phyloP scores from a whole-genome alignment of 116 monocot species.

The Papilionanthe hybrid region DNA sequence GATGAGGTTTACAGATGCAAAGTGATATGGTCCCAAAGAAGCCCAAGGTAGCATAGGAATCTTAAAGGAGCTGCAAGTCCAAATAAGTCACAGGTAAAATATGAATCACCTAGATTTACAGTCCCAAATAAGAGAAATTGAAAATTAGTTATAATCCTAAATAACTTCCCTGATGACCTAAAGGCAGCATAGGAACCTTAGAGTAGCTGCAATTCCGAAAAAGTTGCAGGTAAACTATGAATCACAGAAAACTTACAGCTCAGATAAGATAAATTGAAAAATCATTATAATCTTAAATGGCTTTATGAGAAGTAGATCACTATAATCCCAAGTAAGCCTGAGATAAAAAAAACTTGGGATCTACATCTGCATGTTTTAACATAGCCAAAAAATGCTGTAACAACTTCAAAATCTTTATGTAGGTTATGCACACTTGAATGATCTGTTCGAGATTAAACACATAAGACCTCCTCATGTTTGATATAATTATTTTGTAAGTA shows the following conservation, averaged over 20 bases:
- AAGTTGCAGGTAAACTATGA: neutral
- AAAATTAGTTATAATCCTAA: neutral
- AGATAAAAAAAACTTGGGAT: neutral
- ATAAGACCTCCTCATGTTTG: neutral
- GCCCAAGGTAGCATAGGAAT: neutral
- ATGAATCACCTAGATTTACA: neutral
- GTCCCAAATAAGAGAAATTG: neutral
- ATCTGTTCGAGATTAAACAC: neutral
- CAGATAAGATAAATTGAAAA: neutral
- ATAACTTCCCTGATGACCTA: neutral
- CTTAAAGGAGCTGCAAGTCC: neutral
- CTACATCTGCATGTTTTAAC: neutral
- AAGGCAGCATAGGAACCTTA: neutral
- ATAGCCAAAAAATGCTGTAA: neutral
- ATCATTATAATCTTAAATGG: neutral
- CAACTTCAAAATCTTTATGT: neutral
- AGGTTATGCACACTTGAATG: neutral
- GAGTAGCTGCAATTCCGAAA: neutral
- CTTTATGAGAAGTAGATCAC: neutral
- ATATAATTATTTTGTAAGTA: neutral
- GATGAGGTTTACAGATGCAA: neutral
- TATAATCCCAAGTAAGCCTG: neutral
- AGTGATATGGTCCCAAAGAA: neutral
- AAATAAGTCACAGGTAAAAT: neutral
- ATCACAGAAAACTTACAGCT: neutral